Percentiles rank a stretch among this genome's conserved stretches.
Evolutionary conservation across 441 rosid genomes (phyloP).

Genomic region (Dalechampia spathulata): DNA sequence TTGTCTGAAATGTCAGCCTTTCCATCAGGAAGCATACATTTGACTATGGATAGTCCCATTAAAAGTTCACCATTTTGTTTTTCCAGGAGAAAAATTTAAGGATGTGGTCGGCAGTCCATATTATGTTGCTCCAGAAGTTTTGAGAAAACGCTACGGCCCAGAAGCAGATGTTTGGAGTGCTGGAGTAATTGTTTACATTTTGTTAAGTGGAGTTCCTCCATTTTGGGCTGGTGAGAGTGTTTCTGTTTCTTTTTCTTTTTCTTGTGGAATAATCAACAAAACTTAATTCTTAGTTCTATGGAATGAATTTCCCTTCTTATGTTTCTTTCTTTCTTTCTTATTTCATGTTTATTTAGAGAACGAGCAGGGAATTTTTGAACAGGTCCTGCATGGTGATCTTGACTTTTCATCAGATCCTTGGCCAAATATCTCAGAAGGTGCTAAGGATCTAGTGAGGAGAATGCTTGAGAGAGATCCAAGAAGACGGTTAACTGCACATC

Average conservation of each 20-base stretch:
- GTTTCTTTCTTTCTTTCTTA: constrained; percentile 7
- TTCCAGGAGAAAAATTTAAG: constrained; percentile 63
- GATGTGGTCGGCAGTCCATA: constrained; percentile 99
- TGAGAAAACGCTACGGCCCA: constrained; percentile 77
- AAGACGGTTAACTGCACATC: constrained; percentile 75
- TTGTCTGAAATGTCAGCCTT: neutral
- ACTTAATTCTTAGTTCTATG: neutral
- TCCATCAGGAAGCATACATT: neutral
- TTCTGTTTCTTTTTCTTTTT: neutral
- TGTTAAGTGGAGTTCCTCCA: constrained; percentile 95
- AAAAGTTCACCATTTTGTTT: neutral
- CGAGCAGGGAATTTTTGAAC: constrained; percentile 87
- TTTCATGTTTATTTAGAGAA: constrained; percentile 35
- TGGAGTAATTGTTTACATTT: constrained; percentile 85
- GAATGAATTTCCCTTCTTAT: neutral
- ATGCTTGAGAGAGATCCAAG: constrained; percentile 92
- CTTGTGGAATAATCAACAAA: neutral
- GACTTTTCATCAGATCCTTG: constrained; percentile 92
- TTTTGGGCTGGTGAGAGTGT: constrained; percentile 84
- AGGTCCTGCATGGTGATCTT: constrained; percentile 91
- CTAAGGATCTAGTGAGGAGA: constrained; percentile 78
- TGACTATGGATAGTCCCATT: neutral
- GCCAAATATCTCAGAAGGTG: constrained; percentile 93
- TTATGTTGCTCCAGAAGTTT: constrained; percentile 95
- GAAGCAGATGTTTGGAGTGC: constrained; percentile 99